These are phyloP conservation scores for Ophiocordyceps australis DNA, from an alignment of 2,329 filamentous ascomycete species.

Conservation along the genomic window DNA sequence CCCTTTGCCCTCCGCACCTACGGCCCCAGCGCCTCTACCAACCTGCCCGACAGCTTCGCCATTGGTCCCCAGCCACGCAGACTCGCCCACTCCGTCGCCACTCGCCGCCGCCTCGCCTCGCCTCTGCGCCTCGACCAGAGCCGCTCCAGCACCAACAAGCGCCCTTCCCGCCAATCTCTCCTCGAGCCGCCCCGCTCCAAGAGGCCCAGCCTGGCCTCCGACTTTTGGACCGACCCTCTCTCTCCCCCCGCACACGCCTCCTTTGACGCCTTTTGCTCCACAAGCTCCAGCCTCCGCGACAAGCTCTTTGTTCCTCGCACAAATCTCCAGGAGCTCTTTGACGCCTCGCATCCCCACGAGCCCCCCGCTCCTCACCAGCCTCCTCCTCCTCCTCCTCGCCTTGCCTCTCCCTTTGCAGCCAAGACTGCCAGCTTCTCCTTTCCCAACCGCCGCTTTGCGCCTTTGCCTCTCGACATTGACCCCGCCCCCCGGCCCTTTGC, in stretches of 20 bases:
- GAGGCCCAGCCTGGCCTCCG: conserved; percentile 34
- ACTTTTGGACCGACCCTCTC: conserved; percentile 30
- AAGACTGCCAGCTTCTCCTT: conserved; percentile 36
- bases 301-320: conserved; percentile 21
- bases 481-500: conserved; percentile 33
- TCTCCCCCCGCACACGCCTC: conserved; percentile 5
- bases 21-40: conserved; percentile 39
- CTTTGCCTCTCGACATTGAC: conserved; percentile 21
- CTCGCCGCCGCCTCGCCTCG: conserved; percentile 31
- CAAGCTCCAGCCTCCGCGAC: conserved; percentile 13
- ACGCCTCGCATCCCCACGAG: conserved; percentile 8
- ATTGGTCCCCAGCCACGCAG: conserved; percentile 14
- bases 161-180: conserved; percentile 26
- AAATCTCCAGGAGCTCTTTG: conserved; percentile 22
- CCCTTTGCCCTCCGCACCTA: conserved; percentile 41
- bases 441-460: conserved; percentile 33
- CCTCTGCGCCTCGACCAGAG: conserved; percentile 31
- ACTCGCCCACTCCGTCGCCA: conserved; percentile 29
- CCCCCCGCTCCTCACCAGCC: conserved; percentile 2
- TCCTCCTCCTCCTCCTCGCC: conserved; percentile 22
- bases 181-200: conserved; percentile 28
- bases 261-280: conserved; percentile 15
- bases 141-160: conserved; percentile 35
- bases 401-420: conserved; percentile 41
- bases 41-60: conserved; percentile 19